Conservation (phyloP, 2,329 filamentous ascomycete genomes). For the Cadophora sp. region DNA sequence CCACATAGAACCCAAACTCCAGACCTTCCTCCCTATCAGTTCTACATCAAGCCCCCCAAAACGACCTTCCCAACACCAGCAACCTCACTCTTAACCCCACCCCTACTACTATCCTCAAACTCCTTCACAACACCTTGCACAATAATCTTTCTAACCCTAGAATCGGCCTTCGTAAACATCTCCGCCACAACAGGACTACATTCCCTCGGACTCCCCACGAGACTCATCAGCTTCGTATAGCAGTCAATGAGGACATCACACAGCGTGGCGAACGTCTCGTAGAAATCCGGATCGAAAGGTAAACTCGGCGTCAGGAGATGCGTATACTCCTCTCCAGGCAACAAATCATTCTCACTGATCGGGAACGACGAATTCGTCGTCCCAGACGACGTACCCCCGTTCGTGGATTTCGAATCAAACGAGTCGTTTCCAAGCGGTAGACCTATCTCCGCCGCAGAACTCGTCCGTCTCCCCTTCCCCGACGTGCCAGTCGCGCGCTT, state of each 20-base stretch:
- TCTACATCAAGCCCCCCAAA: conserved; percentile 79
- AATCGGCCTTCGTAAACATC: conserved; percentile 88
- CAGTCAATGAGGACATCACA: conserved; percentile 95
- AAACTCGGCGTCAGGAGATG: conserved; percentile 89
- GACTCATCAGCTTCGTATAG: conserved; percentile 78
- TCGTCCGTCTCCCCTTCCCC: conserved; percentile 63
- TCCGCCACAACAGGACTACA: conserved; percentile 78
- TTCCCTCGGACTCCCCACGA: conserved; percentile 77
- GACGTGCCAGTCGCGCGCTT: conserved; percentile 62
- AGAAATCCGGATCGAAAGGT: conserved; percentile 96
- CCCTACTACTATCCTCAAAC: conserved; percentile 86
- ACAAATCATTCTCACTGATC: conserved; percentile 68
- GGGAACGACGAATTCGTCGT: conserved; percentile 52
- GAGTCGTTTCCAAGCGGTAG: conserved; percentile 57
- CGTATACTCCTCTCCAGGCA: conserved; percentile 86
- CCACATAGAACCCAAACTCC: conserved; percentile 8
- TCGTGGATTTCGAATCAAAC: conserved; percentile 54
- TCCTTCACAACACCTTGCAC: conserved; percentile 87
- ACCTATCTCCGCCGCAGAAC: conserved; percentile 65
- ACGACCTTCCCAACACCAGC: conserved; percentile 88
- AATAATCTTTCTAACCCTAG: conserved; percentile 85
- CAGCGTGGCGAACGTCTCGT: conserved; percentile 92
- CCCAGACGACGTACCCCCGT: conserved; percentile 47
- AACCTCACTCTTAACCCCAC: conserved; percentile 79
- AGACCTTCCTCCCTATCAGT: conserved; percentile 2